Percentiles rank a stretch among this genome's conserved stretches.
These are phyloP conservation scores for Blastocystis sp. DNA, from an alignment of 352 stramenopile species.

Conservation along the genomic window DNA sequence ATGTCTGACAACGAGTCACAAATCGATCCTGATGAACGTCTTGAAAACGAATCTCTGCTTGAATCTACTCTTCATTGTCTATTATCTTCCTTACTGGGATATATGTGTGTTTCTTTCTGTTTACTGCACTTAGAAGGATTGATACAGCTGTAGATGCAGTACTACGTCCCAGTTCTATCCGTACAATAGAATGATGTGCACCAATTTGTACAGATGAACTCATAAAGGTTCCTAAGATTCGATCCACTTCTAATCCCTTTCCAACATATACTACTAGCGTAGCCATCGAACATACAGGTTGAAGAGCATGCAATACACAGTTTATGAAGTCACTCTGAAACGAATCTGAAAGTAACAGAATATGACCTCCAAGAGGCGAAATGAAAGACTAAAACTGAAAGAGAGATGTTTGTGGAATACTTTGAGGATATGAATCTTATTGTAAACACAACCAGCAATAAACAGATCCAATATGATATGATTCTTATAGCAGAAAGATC, in stretches of 20 bases:
- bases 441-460: background rate
- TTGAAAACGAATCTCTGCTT: background rate
- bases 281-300: background rate
- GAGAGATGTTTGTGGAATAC: background rate
- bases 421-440: background rate
- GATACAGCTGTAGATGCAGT: background rate
- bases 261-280: background rate
- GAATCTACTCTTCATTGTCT: background rate
- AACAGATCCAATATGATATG: background rate
- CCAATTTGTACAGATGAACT: background rate
- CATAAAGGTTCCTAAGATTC: background rate
- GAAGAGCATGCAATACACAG: background rate
- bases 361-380: background rate
- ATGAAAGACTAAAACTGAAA: background rate
- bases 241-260: background rate
- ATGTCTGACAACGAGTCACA: conserved; percentile 1
- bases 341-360: too few species aligned
- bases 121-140: background rate
- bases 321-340: conserved; percentile 26
- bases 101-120: background rate
- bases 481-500: background rate
- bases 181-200: background rate
- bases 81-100: background rate
- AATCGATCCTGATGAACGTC: background rate
- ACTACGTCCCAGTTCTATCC: background rate